Evolutionary conservation across 345 rosid genomes (phyloP), one percentile per base, ranked within the genome.

Genomic region (Nephelium lappaceum): DNA sequence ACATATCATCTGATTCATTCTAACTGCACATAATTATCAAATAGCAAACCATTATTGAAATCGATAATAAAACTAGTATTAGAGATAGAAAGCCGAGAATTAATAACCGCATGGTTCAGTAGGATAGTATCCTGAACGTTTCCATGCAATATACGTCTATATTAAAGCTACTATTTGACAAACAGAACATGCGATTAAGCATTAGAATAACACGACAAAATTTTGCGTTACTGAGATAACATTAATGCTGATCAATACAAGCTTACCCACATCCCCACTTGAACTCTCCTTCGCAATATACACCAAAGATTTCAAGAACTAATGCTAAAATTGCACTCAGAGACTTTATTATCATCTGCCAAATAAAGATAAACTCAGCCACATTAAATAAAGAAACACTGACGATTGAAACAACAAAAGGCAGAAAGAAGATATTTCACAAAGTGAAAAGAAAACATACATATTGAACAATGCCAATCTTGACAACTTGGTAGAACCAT

Each of bases 201-300:
- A 42, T 24, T 27, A 18, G 45, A 77, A 39, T 21, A 15, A 14
- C 11, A 16, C 71, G 67, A 58, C 15, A 58, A 74, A 69, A 38
- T 65, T 14, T 43, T 61, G 21, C 25, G 38, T 27, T 55, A n/a
- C 5, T 24, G 21, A 41, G 41, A 47, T 47, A 53, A 49, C 45
- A 4, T 60, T 31, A 60, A 23, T 55, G 49, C 31, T 60, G 60
- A 47, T 25, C 39, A 55, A 71, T 69, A 69, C 64, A 75, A 80
- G 80, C 98, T 88, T 91, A 96, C 99, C 99, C 99, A 76, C 99
- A 96, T 47, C 69, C 79, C 97, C 83, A 89, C 76, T 89, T 85
- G 81, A 96, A 96, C 82, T 96, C 99, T 88, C 99, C 99, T 83
- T 96, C 99, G 79, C 99, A 94, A 82, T 96, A 96, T 62, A 89